Evolutionary conservation across 2,329 filamentous ascomycete genomes (phyloP).

Genomic region (Mariannaea elegans): DNA sequence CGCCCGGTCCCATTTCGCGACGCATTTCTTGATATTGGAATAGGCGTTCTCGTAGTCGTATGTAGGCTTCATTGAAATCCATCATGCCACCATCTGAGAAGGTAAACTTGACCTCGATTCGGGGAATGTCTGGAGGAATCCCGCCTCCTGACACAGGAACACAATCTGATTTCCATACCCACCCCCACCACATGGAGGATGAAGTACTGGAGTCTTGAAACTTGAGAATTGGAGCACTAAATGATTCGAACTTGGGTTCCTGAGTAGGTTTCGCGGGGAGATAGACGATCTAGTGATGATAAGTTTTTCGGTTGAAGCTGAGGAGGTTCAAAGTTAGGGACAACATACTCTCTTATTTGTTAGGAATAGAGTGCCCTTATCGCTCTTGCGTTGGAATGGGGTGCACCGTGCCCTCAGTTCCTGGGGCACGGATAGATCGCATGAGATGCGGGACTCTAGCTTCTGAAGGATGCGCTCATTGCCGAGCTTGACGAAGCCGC

Average conservation of each 20-base stretch:
- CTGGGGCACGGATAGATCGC: constrained; percentile 77
- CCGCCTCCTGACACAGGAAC: constrained; percentile 85
- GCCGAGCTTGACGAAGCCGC: constrained; percentile 83
- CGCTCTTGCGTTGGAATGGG: constrained; percentile 75
- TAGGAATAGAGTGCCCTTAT: constrained; percentile 79
- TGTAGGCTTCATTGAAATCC: constrained; percentile 85
- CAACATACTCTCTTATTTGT: constrained; percentile 80
- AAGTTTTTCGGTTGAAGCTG: constrained; percentile 2
- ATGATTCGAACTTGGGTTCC: constrained; percentile 76
- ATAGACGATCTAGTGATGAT: constrained; percentile 76
- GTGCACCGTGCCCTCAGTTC: constrained; percentile 68
- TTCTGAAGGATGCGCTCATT: constrained; percentile 84
- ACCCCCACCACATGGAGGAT: constrained; percentile 90
- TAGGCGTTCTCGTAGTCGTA: constrained; percentile 84
- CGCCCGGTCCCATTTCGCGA: constrained; percentile 69
- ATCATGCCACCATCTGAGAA: constrained; percentile 97
- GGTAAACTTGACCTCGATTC: constrained; percentile 82
- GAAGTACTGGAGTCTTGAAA: constrained; percentile 83
- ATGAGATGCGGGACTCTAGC: constrained; percentile 79
- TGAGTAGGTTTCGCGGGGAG: constrained; percentile 76
- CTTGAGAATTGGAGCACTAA: constrained; percentile 87
- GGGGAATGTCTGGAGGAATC: constrained; percentile 76
- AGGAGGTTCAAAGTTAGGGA: constrained; percentile 12
- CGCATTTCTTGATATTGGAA: constrained; percentile 82
- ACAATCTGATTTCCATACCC: constrained; percentile 85